Percentiles rank a stretch among this genome's conserved stretches.
These are phyloP conservation scores for Cyclocybe cylindracea DNA, from an alignment of 768 basidiomycete genomes.

Conservation along the genomic window DNA sequence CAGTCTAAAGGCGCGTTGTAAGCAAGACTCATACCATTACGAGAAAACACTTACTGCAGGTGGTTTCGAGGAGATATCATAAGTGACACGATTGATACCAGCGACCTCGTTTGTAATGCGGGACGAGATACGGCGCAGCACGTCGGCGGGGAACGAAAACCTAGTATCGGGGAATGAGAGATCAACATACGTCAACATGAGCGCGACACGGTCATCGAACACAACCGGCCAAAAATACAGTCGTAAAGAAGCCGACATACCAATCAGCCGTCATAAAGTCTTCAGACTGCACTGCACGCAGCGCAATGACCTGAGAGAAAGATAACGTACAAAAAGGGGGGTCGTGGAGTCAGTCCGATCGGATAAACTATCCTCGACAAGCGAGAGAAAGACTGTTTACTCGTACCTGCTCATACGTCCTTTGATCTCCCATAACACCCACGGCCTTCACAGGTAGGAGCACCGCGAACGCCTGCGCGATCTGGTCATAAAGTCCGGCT, in stretches of 20 bases:
- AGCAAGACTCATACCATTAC: slow-evolving; percentile 10
- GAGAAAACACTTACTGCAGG: slow-evolving; percentile 65
- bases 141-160: slow-evolving; percentile 94
- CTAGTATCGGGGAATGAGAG: slow-evolving; percentile 37
- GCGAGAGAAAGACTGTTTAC: slow-evolving; percentile 1
- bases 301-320: slow-evolving; percentile 72
- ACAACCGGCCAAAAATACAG: slow-evolving; percentile 5
- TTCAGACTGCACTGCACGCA: slow-evolving; percentile 95
- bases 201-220: background rate
- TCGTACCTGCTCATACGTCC: slow-evolving; percentile 91
- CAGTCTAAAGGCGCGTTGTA: slow-evolving; percentile 33
- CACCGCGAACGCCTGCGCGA: slow-evolving; percentile 96
- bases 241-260: slow-evolving; percentile 40
- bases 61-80: slow-evolving; percentile 97
- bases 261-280: slow-evolving; percentile 99
- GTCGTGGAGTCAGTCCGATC: background rate
- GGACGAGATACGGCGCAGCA: slow-evolving; percentile 89
- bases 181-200: slow-evolving; percentile 10
- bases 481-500: slow-evolving; percentile 89
- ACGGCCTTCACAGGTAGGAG: slow-evolving; percentile 94
- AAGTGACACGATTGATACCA: slow-evolving; percentile 95
- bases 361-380: background rate
- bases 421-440: slow-evolving; percentile 94
- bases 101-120: slow-evolving; percentile 97
- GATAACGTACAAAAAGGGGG: slow-evolving; percentile 10